Base-by-base conservation (phyloP, 2,329 filamentous ascomycete genomes). In the Aaosphaeria arxii region DNA sequence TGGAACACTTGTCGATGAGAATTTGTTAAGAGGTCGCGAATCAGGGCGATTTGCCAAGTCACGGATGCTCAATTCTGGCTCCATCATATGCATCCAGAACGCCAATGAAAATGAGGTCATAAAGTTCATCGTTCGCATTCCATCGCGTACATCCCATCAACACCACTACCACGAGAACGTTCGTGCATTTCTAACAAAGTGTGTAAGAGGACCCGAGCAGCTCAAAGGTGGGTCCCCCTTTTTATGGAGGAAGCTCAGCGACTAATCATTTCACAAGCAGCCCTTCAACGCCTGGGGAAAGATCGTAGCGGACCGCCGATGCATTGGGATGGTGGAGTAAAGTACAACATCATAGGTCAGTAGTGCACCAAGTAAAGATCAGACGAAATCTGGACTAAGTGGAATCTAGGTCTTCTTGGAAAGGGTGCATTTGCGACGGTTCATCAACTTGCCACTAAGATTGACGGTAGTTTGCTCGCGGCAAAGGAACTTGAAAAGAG, bases 381-480 rank as follows among this genome's bases (percentile, higher is more conserved):
- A 9, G 7, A 36, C n/a, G 33, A 9, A n/a, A 36, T 36, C n/a
- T 24, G 17, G 17, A 36, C n/a, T 36, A 36, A 36, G 7, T 4
- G n/a, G 9, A 9, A n/a, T 17, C 6, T 43, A 68, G 84, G 85
- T 29, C 78, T 84, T 43, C 87, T 99, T 54, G 94, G 94, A 40
- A 94, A 94, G 67, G 94, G 94, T 5, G 92, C 94, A 3, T 99
- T 99, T 74, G 94, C 94, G 4, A 89, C 86, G 0, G 94, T 99
- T 1, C 92, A 96, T 71, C 89, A 91, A 67, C 81, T 96, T 29
- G 92, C 92, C 1, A 86, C 87, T 13, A 95, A 91, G 71, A 88
- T 84, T 59, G 85, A 94, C 62, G 94, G 94, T 1, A 77, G 83
- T 30, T 83, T 92, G 0, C 95, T 88, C 62, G 94, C 94, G 4